A percentile compares a stretch with the other conserved stretches of the same genome.
Conservation (phyloP, 106 monocot genomes). For the Apostasia shenzhenica region DNA sequence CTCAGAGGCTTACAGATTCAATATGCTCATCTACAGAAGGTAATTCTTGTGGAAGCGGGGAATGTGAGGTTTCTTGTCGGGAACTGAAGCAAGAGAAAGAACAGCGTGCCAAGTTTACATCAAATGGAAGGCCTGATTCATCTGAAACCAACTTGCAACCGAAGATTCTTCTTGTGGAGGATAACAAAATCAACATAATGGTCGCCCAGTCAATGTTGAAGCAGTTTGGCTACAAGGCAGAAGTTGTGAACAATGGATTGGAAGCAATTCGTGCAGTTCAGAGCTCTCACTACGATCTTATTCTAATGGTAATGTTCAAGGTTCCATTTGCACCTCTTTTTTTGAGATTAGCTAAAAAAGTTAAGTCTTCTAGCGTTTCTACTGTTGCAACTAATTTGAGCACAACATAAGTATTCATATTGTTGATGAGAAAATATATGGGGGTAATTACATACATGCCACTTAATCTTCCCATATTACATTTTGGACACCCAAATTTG, state of each 20-base stretch:
- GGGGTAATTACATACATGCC: too few relatives aligned
- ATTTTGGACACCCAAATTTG: too few relatives aligned
- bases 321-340: background rate
- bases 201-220: conserved; percentile 70
- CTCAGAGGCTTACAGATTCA: background rate
- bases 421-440: too few relatives aligned
- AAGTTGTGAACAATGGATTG: conserved; percentile 64
- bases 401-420: background rate
- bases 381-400: background rate
- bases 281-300: conserved; percentile 47
- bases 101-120: conserved; percentile 3
- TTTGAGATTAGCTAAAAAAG: background rate
- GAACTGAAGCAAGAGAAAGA: conserved; percentile 7
- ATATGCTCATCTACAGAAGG: background rate
- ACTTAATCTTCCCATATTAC: too few relatives aligned
- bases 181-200: conserved; percentile 70
- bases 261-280: conserved; percentile 68
- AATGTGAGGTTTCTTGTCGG: background rate
- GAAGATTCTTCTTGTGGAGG: conserved; percentile 74
- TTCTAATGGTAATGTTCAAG: conserved; percentile 57
- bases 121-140: conserved; percentile 5
- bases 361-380: background rate
- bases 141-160: conserved; percentile 2
- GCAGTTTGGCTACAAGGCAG: conserved; percentile 47
- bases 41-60: background rate